Base-by-base conservation (phyloP, 257 asterid genomes). In the Nicotiana tabacum region DNA sequence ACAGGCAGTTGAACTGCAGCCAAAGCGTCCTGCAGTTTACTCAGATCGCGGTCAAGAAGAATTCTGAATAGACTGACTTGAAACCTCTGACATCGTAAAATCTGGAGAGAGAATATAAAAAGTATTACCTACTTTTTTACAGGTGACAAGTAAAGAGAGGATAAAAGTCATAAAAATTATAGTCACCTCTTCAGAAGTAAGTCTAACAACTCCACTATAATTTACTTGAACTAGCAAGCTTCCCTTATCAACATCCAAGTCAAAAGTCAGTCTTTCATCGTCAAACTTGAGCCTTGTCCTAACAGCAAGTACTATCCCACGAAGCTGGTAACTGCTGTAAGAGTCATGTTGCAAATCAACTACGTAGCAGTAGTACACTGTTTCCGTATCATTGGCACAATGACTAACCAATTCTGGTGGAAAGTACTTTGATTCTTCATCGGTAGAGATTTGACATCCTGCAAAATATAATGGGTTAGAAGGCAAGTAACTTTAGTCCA, bases 351-450 rank as follows among this genome's bases (percentile, higher is more conserved):
- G 72, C 46, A 96, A 85, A 85, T 90, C 86, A 77, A 94, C 86
- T 53, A 84, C 78, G 87, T 94, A 93, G 86, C 90, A 91, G 18
- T 88, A 72, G 78, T 88, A 92, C 29, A 24, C 48, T 35, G 24
- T 66, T 83, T 69, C 84, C 0, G 86, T 24, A 68, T 84, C 86
- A 33, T 77, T 74, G 15, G 12, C 83, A 6, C 11, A 21, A 66
- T 68, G 24, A 79, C 91, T 86, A 60, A 92, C 87, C 91, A 95
- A 87, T 86, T 95, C 94, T 12, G 90, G 90, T 0, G 99, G 92
- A 58, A 83, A 81, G 82, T 88, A 95, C 55, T 79, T 88, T 3
- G 82, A 70, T 21, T 78, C 89, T 35, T 95, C 96, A 3, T 81
- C 87, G 5, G 61, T 21, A 84, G 82, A 86, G n/a, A 83, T 78